phyloP scores from a whole-genome alignment of 31 red algal genomes.

The Bonnemaisonia californica region DNA sequence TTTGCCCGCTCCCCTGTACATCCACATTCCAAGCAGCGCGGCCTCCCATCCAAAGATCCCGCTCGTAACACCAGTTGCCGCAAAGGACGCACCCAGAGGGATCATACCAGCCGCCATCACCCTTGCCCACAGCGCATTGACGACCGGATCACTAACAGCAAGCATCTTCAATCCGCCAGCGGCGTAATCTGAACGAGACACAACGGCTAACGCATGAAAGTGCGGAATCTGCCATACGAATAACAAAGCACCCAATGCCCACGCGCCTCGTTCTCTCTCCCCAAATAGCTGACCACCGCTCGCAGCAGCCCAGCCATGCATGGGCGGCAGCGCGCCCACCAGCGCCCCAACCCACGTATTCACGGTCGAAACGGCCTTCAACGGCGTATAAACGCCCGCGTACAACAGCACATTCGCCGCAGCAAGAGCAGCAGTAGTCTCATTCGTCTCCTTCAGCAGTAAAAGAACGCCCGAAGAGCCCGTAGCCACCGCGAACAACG shows the following conservation, averaged over 20 bases:
- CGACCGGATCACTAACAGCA: conserved; percentile 44
- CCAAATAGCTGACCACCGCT: conserved; percentile 33
- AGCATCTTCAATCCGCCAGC: conserved; percentile 85
- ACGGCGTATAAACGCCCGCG: conserved; percentile 86
- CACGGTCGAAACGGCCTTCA: conserved; percentile 73
- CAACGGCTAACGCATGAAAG: conserved; percentile 90
- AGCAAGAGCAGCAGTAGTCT: conserved; percentile 60
- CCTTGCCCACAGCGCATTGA: conserved; percentile 54
- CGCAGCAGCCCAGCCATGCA: conserved; percentile 93
- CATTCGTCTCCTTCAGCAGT: conserved; percentile 48
- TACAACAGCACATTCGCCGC: conserved; percentile 83
- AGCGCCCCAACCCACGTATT: conserved; percentile 97
- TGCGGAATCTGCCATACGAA: conserved; percentile 99
- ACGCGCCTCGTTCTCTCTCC: conserved; percentile 52
- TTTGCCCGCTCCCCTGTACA: conserved; percentile 13
- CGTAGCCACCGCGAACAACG: conserved; percentile 38
- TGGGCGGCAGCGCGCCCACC: conserved; percentile 93
- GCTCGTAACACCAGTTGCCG: conserved; percentile 27
- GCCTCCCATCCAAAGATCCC: conserved; percentile 44
- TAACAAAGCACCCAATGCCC: conserved; percentile 53
- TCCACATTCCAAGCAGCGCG: conserved; percentile 42
- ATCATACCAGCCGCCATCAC: conserved; percentile 37
- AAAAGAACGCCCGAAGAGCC: conserved; percentile 47
- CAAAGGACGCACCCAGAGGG: conserved; percentile 55
- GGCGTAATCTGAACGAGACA: conserved; percentile 76